A percentile compares a stretch with the other conserved stretches of the same genome.
phyloP scores from a whole-genome alignment of 2,329 filamentous ascomycete genomes.

The Curvularia eragrostidis region DNA sequence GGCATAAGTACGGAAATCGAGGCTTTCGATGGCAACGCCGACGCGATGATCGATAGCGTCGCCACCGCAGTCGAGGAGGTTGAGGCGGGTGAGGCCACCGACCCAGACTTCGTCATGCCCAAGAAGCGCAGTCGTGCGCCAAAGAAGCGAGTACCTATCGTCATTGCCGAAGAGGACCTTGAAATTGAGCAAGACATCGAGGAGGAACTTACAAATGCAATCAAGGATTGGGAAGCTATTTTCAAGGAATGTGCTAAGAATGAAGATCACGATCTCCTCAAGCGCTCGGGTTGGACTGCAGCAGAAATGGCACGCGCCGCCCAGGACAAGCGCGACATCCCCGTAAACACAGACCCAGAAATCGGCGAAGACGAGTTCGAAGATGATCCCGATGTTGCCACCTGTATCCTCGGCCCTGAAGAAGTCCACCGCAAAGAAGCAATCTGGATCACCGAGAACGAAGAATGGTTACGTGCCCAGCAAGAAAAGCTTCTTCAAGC shows the following conservation, averaged over 20 bases:
- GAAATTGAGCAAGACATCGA: conserved; percentile 57
- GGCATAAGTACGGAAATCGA: conserved; percentile 23
- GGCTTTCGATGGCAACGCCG: conserved; percentile 31
- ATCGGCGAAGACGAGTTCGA: conserved; percentile 84
- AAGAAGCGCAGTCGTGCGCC: conserved; percentile 49
- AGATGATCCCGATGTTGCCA: conserved; percentile 84
- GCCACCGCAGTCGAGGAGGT: conserved; percentile 30
- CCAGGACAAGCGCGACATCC: conserved; percentile 31
- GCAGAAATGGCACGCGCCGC: conserved; percentile 37
- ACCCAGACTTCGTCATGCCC: conserved; percentile 33
- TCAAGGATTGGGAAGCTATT: conserved; percentile 39
- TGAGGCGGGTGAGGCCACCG: conserved; percentile 20
- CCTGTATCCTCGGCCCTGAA: conserved; percentile 74
- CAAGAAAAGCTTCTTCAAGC: conserved; percentile 82
- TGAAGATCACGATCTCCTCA: conserved; percentile 39
- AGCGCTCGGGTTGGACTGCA: conserved; percentile 37
- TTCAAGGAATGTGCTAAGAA: conserved; percentile 42
- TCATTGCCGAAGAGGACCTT: conserved; percentile 55
- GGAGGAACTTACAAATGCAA: conserved; percentile 51
- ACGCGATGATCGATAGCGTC: conserved; percentile 30
- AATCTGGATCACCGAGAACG: conserved; percentile 94
- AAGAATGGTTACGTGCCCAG: conserved; percentile 86
- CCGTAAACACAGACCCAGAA: conserved; percentile 54
- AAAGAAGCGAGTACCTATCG: conserved; percentile 41
- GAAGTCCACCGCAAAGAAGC: conserved; percentile 85